These are phyloP conservation scores for Fonsecaea multimorphosa DNA, from an alignment of 2,329 filamentous ascomycete genomes.

Conservation along the genomic window DNA sequence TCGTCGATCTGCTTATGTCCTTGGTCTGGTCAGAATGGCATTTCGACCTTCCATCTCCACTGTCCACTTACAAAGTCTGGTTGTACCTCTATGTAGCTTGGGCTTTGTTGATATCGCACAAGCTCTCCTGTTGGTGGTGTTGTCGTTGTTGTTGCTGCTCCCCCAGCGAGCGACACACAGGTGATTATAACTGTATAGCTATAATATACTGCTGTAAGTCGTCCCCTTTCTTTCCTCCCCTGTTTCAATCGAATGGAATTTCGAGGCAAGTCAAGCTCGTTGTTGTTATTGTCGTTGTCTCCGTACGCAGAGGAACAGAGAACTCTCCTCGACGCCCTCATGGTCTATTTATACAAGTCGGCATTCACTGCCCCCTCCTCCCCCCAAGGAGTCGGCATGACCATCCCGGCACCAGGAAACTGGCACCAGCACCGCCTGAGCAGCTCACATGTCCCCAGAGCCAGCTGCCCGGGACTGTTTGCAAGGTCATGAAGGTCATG, in stretches of 20 bases:
- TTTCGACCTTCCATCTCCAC: background rate
- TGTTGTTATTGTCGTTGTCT: background rate
- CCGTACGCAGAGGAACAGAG: background rate
- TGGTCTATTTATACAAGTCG: slow-evolving; percentile 4
- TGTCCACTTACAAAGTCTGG: background rate
- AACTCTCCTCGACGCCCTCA: background rate
- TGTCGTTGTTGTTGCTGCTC: background rate
- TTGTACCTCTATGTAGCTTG: background rate
- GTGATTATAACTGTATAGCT: background rate
- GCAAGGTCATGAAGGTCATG: too few species aligned
- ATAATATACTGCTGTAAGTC: background rate
- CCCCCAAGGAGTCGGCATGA: background rate
- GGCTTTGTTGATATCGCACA: background rate
- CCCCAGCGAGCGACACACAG: background rate
- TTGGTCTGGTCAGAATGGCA: background rate
- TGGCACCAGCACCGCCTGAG: too few species aligned
- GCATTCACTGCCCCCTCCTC: background rate
- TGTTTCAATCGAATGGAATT: background rate
- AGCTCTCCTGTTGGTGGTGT: background rate
- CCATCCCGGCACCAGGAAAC: background rate
- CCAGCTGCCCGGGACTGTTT: background rate
- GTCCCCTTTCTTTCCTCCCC: background rate
- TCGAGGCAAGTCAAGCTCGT: background rate
- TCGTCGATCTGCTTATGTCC: background rate
- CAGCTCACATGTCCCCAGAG: background rate